A percentile compares a stretch with the other conserved stretches of the same genome.
Conservation (phyloP, 495 filamentous ascomycete species). For the Chaetomidium leptoderma region DNA sequence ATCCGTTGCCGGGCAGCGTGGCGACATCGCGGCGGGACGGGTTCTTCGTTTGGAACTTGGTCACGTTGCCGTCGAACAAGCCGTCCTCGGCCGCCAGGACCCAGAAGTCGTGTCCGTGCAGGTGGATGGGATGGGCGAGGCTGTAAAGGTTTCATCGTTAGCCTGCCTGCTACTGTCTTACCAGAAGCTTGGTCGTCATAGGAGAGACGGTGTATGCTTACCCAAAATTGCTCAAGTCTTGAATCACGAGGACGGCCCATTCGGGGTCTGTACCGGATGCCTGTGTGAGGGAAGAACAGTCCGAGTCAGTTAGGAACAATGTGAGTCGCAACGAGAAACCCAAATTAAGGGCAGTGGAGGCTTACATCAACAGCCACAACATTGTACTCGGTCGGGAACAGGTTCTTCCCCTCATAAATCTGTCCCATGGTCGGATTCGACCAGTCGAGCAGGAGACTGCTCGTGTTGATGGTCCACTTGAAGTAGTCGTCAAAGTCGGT, state of each 20-base stretch:
- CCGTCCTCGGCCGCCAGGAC: slow-evolving; percentile 43
- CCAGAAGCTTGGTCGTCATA: too few relatives aligned
- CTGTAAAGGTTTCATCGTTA: too few relatives aligned
- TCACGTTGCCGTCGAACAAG: slow-evolving; percentile 6
- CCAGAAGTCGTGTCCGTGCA: slow-evolving; percentile 59
- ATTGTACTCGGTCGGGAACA: slow-evolving; percentile 2
- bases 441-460: slow-evolving; percentile 1
- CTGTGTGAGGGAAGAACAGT: neutral
- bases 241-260: slow-evolving; percentile 3
- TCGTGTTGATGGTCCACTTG: slow-evolving; percentile 8
- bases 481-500: neutral
- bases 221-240: neutral
- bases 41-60: slow-evolving; percentile 26
- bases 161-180: too few relatives aligned
- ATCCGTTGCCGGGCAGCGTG: slow-evolving; percentile 36
- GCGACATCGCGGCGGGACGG: slow-evolving; percentile 59
- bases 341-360: neutral
- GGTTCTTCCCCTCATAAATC: neutral
- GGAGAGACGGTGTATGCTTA: slow-evolving; percentile 24
- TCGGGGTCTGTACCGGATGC: neutral
- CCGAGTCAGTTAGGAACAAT: too few relatives aligned
- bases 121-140: slow-evolving; percentile 29
- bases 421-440: neutral
- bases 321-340: neutral
- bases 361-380: neutral